phyloP scores from a whole-genome alignment of 1,284 basidiomycete genomes.

The Fomitopsis schrenkii region DNA sequence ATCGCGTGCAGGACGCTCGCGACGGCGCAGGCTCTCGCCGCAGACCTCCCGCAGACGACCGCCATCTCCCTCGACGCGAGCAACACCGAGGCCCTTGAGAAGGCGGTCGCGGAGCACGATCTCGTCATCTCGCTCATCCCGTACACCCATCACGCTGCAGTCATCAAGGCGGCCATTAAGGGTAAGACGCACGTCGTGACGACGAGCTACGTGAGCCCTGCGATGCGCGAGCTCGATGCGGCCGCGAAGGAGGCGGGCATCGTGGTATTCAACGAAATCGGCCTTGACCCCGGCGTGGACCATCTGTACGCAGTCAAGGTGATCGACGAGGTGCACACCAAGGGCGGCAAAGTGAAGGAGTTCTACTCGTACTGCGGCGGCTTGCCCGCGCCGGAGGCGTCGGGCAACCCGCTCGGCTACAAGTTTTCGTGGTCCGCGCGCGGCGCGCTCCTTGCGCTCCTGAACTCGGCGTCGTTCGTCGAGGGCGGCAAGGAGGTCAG shows the following conservation, averaged over 20 bases:
- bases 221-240: conserved; percentile 85
- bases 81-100: conserved; percentile 70
- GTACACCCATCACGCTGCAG: conserved; percentile 87
- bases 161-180: conserved; percentile 96
- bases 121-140: conserved; percentile 97
- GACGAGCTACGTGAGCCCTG: conserved; percentile 90
- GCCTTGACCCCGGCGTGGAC: conserved; percentile 93
- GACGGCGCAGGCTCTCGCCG: conserved; percentile 67
- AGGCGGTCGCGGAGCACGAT: conserved; percentile 82
- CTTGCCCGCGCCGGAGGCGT: conserved; percentile 86
- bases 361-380: conserved; percentile 98
- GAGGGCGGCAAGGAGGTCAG: conserved; percentile 61
- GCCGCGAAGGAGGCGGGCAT: conserved; percentile 89
- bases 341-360: conserved; percentile 92
- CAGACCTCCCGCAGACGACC: conserved; percentile 66
- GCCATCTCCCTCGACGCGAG: conserved; percentile 85
- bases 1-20: conserved; percentile 86
- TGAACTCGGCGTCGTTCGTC: conserved; percentile 89
- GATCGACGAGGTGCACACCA: conserved; percentile 90
- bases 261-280: conserved; percentile 97
- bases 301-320: conserved; percentile 97
- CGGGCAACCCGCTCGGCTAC: conserved; percentile 96
- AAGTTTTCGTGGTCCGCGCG: conserved; percentile 99
- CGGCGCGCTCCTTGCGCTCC: conserved; percentile 91
- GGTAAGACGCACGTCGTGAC: conserved; percentile 95